phyloP scores from a whole-genome alignment of 2,329 filamentous ascomycete species.

The Alternaria alternata region DNA sequence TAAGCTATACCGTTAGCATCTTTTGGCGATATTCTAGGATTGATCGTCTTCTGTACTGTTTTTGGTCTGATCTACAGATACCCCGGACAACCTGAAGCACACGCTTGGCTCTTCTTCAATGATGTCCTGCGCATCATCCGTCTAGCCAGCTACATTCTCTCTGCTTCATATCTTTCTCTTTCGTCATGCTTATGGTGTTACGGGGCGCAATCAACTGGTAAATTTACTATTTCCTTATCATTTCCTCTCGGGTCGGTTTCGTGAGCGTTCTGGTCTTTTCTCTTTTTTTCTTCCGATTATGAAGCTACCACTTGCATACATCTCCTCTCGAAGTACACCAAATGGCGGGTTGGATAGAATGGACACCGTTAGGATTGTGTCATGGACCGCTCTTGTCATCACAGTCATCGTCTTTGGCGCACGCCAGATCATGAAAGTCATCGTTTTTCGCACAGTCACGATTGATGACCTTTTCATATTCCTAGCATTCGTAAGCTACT shows the following conservation, averaged over 20 bases:
- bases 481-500: constrained; percentile 37
- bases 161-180: constrained; percentile 5
- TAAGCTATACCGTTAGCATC: constrained; percentile 36
- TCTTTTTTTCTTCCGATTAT: constrained; percentile 14
- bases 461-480: constrained; percentile 44
- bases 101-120: constrained; percentile 1
- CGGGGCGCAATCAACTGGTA: background rate
- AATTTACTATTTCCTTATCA: constrained; percentile 19
- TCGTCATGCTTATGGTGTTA: constrained; percentile 18
- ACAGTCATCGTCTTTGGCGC: constrained; percentile 35
- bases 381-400: constrained; percentile 37
- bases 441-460: constrained; percentile 32
- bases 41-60: constrained; percentile 13
- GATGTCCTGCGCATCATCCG: background rate
- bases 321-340: constrained; percentile 10
- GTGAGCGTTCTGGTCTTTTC: constrained; percentile 4
- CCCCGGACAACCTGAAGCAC: background rate
- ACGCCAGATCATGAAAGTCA: constrained; percentile 37
- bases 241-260: constrained; percentile 20
- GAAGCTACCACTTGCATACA: constrained; percentile 21
- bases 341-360: constrained; percentile 26
- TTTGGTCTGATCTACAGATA: constrained; percentile 4
- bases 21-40: constrained; percentile 19
- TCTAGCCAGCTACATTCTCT: background rate
- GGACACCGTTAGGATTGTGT: constrained; percentile 31